These are phyloP conservation scores for Wickerhamomyces sydowiorum DNA, from an alignment of 805 yeast species.

Conservation along the genomic window DNA sequence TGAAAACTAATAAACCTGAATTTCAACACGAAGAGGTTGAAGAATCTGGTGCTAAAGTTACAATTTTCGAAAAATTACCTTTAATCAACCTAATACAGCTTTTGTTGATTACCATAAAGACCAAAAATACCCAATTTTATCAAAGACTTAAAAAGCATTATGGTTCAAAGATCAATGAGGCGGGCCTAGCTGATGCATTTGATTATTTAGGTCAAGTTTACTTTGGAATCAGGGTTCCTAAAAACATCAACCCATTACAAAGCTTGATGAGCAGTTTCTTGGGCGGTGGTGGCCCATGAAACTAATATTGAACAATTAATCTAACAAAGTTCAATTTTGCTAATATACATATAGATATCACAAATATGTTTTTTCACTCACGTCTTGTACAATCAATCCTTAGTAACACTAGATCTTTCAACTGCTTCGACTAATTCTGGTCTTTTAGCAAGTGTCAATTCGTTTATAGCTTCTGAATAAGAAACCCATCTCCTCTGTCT, in stretches of 20 bases:
- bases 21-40: constrained; percentile 20
- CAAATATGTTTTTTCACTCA: too few relatives aligned
- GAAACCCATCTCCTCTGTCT: constrained; percentile 75
- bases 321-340: too few relatives aligned
- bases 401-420: constrained; percentile 43
- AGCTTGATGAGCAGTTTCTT: constrained; percentile 73
- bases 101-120: constrained; percentile 53
- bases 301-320: too few relatives aligned
- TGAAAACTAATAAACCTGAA: constrained; percentile 18
- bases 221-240: constrained; percentile 51
- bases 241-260: constrained; percentile 52
- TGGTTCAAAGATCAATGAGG: constrained; percentile 26
- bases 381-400: constrained; percentile 4
- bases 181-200: constrained; percentile 39
- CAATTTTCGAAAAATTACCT: constrained; percentile 35
- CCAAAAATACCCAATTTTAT: constrained; percentile 46
- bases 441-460: constrained; percentile 49
- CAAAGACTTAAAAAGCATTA: constrained; percentile 48
- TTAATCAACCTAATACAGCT: constrained; percentile 67
- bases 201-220: constrained; percentile 55
- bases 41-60: constrained; percentile 28
- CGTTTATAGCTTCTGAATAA: constrained; percentile 59
- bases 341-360: too few relatives aligned
- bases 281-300: constrained; percentile 27
- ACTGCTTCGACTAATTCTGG: constrained; percentile 66